These are phyloP conservation scores for Saksenaea oblongispora DNA, from an alignment of 371 early-diverging fungal species.

Conservation along the genomic window DNA sequence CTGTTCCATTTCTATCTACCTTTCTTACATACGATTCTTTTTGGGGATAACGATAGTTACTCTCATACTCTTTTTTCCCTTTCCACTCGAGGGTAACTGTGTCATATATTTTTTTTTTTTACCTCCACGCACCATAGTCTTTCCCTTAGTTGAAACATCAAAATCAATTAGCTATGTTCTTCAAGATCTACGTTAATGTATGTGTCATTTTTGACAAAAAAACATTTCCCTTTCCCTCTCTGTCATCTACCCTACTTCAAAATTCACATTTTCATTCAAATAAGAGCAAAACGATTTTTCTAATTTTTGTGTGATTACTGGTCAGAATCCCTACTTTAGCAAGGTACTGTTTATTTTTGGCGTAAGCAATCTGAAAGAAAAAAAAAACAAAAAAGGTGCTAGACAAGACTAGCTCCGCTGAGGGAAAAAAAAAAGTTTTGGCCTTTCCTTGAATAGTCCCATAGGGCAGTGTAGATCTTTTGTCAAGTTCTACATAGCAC, in stretches of 20 bases:
- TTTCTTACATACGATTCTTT: slow-evolving; percentile 3
- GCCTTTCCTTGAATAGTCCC: no score
- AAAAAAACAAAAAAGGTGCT: no score
- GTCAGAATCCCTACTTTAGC: no score
- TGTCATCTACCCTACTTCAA: not conserved
- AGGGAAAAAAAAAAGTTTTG: no score
- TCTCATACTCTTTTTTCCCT: not conserved
- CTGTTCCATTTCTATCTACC: not conserved
- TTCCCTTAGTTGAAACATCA: no score
- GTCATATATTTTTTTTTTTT: not conserved
- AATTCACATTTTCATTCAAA: not conserved
- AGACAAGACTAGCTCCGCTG: no score
- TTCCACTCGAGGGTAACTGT: not conserved
- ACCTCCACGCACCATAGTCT: not conserved
- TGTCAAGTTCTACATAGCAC: not conserved
- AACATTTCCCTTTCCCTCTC: not conserved
- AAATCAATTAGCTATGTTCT: not conserved
- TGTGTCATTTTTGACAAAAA: not conserved
- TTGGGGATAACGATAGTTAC: not conserved
- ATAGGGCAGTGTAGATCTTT: no score
- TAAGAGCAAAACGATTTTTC: not conserved
- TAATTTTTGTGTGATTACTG: not conserved
- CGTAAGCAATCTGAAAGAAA: no score
- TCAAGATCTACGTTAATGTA: not conserved
- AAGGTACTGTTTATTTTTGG: no score